Base-by-base conservation (phyloP, 495 filamentous ascomycete species). In the Chaetomium tenue region DNA sequence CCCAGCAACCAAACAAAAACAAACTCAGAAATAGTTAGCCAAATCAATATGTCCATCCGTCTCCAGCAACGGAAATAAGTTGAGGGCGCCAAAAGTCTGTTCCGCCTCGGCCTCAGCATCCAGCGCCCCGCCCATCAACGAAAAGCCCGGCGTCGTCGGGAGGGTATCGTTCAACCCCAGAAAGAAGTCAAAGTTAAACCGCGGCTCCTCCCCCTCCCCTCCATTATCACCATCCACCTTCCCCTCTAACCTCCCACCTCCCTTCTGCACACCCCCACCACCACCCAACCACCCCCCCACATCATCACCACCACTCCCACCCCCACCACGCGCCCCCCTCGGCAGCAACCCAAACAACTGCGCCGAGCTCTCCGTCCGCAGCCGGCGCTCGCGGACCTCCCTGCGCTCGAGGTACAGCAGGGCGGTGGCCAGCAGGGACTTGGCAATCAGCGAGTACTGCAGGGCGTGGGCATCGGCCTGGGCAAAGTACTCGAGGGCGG, bases 381-480 rank as follows among this genome's bases (percentile, higher is more conserved):
- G 70, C 33, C 69, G 60, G 5, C 77, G 70, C 42, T 81, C 77
- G 20, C 76, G 70, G 3, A 74, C 66, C 52, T 81, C 79, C 42
- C 64, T 70, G 47, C 65, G 76, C 54, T 77, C 76, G 5, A 81
- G 69, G 22, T 81, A 71, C 7, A 71, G 67, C 42, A 77, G 57
- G 0, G 78, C 76, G 4, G 75, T 79, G 20, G 61, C 66, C 26
- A 79, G 73, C 1, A 81, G 70, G 3, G 79, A 79, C 53, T 79
- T 74, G 23, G 77, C 79, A 42, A 81, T 79, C 26, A 79, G 77
- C 5, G 78, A 73, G 61, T 81, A 81, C 51, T 81, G 79, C 51
- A 70, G 60, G 16, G 79, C 79, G 48, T 81, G 79, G 8, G 77
- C 67, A 52, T 81, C 79, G 39, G 70, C 59, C 37, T 70, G 63